Evolutionary conservation across 352 stramenopile species (phyloP), one percentile per base, ranked within the genome.

Genomic region (Phytophthora pini): DNA sequence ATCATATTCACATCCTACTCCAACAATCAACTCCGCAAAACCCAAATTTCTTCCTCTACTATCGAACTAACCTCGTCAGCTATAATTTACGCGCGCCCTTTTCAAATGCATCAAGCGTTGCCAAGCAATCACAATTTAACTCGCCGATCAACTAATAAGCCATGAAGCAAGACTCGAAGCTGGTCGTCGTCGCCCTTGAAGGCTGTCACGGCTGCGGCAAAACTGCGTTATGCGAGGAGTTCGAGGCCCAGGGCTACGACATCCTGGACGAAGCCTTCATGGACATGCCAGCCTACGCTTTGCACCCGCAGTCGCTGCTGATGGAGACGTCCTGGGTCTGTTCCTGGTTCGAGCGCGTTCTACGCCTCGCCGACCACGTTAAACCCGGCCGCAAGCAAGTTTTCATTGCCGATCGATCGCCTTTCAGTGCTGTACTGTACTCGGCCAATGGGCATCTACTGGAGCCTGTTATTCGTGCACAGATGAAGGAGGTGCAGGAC

Each of bases 241-340:
- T 97, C 54, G 77, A 84, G 51, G 70, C 74, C 8, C 81, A 85
- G 31, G 88, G 88, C 45, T 95, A 94, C 70, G 71, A 78, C 62
- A 80, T 94, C 29, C 69, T 97, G 40, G 85, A 95, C 56, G 89
- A 97, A 60, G 87, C 87, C 26, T 97, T 97, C 65, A 86, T 97
- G 64, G 76, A 93, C 77, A 96, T 97, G 89, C 87, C 88, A 7
- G 70, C 80, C 12, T 92, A 95, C 55, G 82, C 84, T 26, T 73
- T 97, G 55, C 84, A 93, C 60, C 88, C 89, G n/a, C 89, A 97
- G 70, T 94, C 88, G 24, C 76, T 97, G 26, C 84, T 97, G 38
- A 96, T 96, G 88, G 89, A 97, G 66, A 96, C 88, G 32, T 89
- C 82, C 29, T 97, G 89, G 89, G 88, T 97, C 59, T 95, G 87